These are phyloP conservation scores for Cymbopogon citratus DNA, from an alignment of 176 grass and related monocot species.

Conservation along the genomic window DNA sequence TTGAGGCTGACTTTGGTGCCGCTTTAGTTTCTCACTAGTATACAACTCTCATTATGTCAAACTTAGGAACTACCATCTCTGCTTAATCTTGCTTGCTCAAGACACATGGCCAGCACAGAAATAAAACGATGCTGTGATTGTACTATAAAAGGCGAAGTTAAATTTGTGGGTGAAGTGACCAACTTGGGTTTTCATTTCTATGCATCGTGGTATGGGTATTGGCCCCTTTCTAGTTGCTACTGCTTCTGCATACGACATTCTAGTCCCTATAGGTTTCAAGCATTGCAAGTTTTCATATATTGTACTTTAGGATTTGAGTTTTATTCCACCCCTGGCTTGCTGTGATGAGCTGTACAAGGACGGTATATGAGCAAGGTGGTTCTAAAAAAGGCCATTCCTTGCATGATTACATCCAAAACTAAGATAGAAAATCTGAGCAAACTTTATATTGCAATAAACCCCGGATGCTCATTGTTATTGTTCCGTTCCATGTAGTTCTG, in stretches of 20 bases:
- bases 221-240: background rate
- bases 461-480: background rate
- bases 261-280: background rate
- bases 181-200: background rate
- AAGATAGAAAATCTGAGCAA: background rate
- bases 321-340: background rate
- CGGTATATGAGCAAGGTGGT: conserved; percentile 4
- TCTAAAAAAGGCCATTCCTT: background rate
- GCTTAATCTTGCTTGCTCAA: background rate
- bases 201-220: background rate
- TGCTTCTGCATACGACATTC: background rate
- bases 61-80: background rate
- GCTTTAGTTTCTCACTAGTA: background rate
- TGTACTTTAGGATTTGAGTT: background rate
- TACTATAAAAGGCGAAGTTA: background rate
- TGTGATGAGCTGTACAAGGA: background rate
- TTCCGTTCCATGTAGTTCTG: background rate
- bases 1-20: background rate
- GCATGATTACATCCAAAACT: conserved; percentile 20
- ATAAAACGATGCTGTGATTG: background rate
- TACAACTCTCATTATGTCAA: background rate
- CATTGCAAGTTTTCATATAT: background rate
- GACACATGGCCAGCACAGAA: background rate
- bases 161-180: background rate
- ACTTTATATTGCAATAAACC: background rate